A percentile compares a stretch with the other conserved stretches of the same genome.
Evolutionary conservation across 106 monocot genomes (phyloP).

Genomic region (Iris macrosiphon): DNA sequence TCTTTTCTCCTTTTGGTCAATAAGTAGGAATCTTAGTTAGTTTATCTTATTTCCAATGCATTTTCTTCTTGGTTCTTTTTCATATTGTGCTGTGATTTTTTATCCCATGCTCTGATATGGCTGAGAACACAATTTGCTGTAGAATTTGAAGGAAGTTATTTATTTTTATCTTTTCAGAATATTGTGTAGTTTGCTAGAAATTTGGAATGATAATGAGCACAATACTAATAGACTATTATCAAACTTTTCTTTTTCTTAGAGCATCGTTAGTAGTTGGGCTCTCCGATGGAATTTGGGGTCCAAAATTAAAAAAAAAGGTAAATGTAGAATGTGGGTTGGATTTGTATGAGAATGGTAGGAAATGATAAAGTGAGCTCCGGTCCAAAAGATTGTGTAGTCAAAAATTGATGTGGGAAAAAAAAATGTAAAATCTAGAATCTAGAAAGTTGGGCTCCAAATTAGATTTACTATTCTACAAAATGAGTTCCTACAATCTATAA

Average conservation of each 20-base stretch:
- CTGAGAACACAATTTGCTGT: constrained; percentile 17
- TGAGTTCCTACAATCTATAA: too few relatives aligned
- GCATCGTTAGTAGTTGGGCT: not conserved
- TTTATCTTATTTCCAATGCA: not conserved
- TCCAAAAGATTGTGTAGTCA: not conserved
- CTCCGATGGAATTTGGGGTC: not conserved
- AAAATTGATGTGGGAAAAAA: not conserved
- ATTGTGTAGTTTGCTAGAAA: constrained; percentile 16
- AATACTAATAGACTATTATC: not conserved
- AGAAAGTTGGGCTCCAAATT: not conserved
- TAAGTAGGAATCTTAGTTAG: not conserved
- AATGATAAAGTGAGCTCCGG: too few relatives aligned
- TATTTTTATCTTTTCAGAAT: constrained; percentile 9
- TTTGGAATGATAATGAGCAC: not conserved
- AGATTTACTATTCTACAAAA: too few relatives aligned
- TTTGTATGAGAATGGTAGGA: too few relatives aligned
- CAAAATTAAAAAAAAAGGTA: not conserved
- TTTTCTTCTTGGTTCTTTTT: constrained; percentile 4
- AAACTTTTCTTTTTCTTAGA: not conserved
- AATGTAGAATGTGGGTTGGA: not conserved
- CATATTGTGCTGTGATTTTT: constrained; percentile 2
- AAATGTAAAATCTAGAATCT: not conserved
- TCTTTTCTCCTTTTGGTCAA: not conserved
- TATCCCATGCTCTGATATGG: constrained; percentile 10
- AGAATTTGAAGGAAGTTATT: constrained; percentile 14